Evolutionary conservation across 495 filamentous ascomycete species (phyloP).

Genomic region (Aspergillus campestris): DNA sequence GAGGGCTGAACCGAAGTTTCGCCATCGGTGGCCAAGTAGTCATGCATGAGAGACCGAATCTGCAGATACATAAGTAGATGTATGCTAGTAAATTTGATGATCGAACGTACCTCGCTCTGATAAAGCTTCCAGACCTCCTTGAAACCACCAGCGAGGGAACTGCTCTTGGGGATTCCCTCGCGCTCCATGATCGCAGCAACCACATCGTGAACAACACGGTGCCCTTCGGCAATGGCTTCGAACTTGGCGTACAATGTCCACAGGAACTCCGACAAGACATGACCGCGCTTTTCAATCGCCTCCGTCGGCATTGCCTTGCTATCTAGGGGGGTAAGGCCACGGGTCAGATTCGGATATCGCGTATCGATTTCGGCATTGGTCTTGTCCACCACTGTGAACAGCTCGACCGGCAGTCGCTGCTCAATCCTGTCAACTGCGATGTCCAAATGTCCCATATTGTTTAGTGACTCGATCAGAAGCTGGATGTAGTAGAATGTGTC

Average conservation of each 20-base stretch:
- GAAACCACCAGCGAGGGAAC: constrained; percentile 66
- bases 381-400: constrained; percentile 89
- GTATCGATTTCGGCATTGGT: constrained; percentile 90
- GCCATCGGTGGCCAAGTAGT: constrained; percentile 92
- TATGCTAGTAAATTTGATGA: constrained; percentile 2
- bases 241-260: constrained; percentile 94
- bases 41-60: constrained; percentile 89
- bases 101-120: constrained; percentile 56
- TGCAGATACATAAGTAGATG: constrained; percentile 32
- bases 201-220: constrained; percentile 88
- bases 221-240: constrained; percentile 91
- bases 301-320: constrained; percentile 49
- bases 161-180: constrained; percentile 50
- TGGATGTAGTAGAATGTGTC: constrained; percentile 91
- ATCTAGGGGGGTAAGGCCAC: constrained; percentile 44
- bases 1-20: constrained; percentile 47
- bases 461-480: constrained; percentile 78
- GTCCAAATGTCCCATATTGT: constrained; percentile 78
- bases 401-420: constrained; percentile 84
- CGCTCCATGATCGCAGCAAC: constrained; percentile 72
- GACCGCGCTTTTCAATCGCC: constrained; percentile 62
- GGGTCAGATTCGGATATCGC: constrained; percentile 65
- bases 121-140: constrained; percentile 91
- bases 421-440: constrained; percentile 82
- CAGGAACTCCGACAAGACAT: constrained; percentile 80